A percentile compares a stretch with the other conserved stretches of the same genome.
These are phyloP conservation scores for Scheffersomyces titani DNA, from an alignment of 1,139 yeast genomes.

Conservation along the genomic window DNA sequence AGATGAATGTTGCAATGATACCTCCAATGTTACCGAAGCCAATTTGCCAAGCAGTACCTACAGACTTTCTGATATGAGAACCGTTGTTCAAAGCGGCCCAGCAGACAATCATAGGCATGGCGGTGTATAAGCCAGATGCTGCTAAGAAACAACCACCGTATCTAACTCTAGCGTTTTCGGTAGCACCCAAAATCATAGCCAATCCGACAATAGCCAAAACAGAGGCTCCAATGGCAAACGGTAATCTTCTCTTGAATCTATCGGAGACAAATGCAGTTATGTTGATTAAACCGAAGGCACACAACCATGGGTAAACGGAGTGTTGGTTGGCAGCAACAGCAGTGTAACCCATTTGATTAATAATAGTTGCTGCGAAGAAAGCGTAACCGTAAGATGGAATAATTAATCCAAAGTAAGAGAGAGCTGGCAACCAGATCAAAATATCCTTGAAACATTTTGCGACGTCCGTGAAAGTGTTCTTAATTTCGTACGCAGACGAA, in stretches of 20 bases:
- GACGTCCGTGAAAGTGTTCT: constrained; percentile 44
- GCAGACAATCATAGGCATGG: constrained; percentile 76
- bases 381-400: constrained; percentile 75
- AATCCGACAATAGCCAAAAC: constrained; percentile 55
- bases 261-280: constrained; percentile 53
- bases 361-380: constrained; percentile 67
- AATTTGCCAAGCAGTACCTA: constrained; percentile 74
- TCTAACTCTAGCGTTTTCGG: constrained; percentile 38
- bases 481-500: constrained; percentile 54
- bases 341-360: constrained; percentile 56
- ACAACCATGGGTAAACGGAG: constrained; percentile 74
- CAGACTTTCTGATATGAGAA: constrained; percentile 70
- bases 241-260: constrained; percentile 42
- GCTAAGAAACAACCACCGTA: constrained; percentile 74
- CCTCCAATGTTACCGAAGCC: constrained; percentile 88
- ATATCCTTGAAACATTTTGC: constrained; percentile 45
- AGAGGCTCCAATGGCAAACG: constrained; percentile 46
- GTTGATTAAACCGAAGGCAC: constrained; percentile 59
- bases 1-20: constrained; percentile 67
- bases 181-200: constrained; percentile 49
- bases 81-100: constrained; percentile 69
- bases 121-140: constrained; percentile 66
- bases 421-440: constrained; percentile 55
- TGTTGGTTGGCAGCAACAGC: constrained; percentile 65
- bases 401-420: constrained; percentile 62